Base-by-base conservation (phyloP, 768 basidiomycete species). In the Kwoniella botswanensis region DNA sequence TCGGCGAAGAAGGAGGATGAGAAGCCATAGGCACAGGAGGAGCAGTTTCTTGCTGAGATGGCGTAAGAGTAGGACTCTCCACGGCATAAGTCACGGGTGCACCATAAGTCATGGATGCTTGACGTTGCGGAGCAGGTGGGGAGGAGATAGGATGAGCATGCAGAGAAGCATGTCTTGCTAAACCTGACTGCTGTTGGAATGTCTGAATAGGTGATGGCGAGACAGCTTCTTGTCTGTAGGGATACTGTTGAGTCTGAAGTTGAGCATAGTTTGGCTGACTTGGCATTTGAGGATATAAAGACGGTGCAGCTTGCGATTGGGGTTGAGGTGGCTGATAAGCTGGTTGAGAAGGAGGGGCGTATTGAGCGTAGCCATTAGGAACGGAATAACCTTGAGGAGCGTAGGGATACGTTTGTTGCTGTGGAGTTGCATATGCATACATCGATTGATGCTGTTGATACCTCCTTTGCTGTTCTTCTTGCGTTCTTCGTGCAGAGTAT, bases 211-310 rank as follows among this genome's bases (percentile, higher is more conserved):
- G 58, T 29, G 35, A 18, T 21, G 70, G 41, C 35, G 18, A 41
- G 55, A 66, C 46, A 6, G 67, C 56, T 13, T 67, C 60, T 56
- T 41, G 63, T 42, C 63, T 65, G 35, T 68, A 68, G 18, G 54
- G 69, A 50, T 69, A 64, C 24, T 26, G 67, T 50, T 58, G 55
- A 80, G 46, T 50, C 42, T 72, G 82, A 12, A 74, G n/a, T 78
- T 71, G 73, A 52, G 58, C 26, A 61, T 78, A 71, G 24, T 46
- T 67, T 13, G 73, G 64, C 15, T 74, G 81, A 6, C 26, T 65
- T 5, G 81, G 78, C 76, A 80, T 80, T 17, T 75, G 70, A 4
- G 79, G 77, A 50, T 80, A 80, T 18, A 79, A 68, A 0, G 72
- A 73, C 22, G 75, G 71, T 9, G 63, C 72, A 21, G 67, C 55